Evolutionary conservation across 2,329 filamentous ascomycete species (phyloP).

Genomic region (Diaporthe citrichinensis): DNA sequence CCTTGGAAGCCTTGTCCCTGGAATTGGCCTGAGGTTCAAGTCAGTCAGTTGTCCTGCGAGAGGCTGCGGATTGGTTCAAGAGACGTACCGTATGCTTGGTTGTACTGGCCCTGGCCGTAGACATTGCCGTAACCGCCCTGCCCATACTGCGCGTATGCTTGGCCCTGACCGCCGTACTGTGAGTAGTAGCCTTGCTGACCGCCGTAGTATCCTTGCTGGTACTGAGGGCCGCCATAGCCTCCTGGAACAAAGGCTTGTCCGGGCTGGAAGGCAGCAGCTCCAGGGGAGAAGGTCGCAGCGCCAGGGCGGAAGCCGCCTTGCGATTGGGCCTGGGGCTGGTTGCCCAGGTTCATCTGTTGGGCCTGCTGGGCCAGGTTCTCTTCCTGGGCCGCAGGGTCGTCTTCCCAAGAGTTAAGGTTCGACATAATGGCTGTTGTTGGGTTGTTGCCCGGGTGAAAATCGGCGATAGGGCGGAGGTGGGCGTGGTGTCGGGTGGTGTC

Average conservation of each 20-base stretch:
- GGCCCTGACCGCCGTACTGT: conserved; percentile 64
- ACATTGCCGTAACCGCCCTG: conserved; percentile 52
- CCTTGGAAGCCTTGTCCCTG: conserved; percentile 63
- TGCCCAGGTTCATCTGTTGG: conserved; percentile 81
- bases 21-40: conserved; percentile 58
- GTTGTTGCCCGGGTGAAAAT: conserved; percentile 35
- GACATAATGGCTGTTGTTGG: conserved; percentile 73
- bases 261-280: conserved; percentile 78
- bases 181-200: conserved; percentile 64
- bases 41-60: conserved; percentile 13
- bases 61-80: background rate
- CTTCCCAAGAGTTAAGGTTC: conserved; percentile 95
- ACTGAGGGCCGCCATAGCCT: conserved; percentile 68
- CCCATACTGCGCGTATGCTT: conserved; percentile 62
- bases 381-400: conserved; percentile 84
- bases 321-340: conserved; percentile 59
- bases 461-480: conserved; percentile 20
- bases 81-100: conserved; percentile 64
- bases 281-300: conserved; percentile 80
- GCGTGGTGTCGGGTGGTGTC: conserved; percentile 51
- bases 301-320: conserved; percentile 74
- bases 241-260: conserved; percentile 76
- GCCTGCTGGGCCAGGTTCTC: conserved; percentile 83
- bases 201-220: conserved; percentile 66
- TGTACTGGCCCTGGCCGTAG: conserved; percentile 57